Conservation (phyloP, 2,329 filamentous ascomycete genomes). For the Colletotrichum sansevieriae region DNA sequence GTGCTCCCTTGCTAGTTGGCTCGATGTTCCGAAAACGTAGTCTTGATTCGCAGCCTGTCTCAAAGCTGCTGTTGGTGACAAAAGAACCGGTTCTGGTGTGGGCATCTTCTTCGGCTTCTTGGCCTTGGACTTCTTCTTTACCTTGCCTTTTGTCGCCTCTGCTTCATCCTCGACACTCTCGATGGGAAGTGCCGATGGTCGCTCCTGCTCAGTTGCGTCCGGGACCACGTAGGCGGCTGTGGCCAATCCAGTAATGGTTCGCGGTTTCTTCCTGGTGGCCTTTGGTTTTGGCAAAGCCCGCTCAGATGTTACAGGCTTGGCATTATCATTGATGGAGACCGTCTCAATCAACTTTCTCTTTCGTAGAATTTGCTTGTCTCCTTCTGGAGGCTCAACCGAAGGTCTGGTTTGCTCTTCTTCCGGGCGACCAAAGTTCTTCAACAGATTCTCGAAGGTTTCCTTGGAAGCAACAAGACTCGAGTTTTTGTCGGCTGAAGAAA, state of each 20-base stretch:
- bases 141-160: conserved; percentile 50
- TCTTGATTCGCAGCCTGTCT: conserved; percentile 77
- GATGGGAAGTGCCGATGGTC: conserved; percentile 45
- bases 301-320: conserved; percentile 43
- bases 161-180: conserved; percentile 46
- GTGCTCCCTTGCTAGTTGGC: conserved; percentile 81
- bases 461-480: conserved; percentile 40
- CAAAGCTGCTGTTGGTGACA: conserved; percentile 78
- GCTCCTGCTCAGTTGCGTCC: conserved; percentile 50
- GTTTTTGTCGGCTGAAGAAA: conserved; percentile 45
- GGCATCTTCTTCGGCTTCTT: conserved; percentile 54
- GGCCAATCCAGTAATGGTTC: conserved; percentile 83
- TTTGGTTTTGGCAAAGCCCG: conserved; percentile 61
- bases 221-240: conserved; percentile 74
- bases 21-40: conserved; percentile 88
- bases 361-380: conserved; percentile 54
- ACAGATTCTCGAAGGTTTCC: conserved; percentile 59
- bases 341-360: conserved; percentile 71
- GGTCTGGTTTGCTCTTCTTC: conserved; percentile 43
- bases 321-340: conserved; percentile 53
- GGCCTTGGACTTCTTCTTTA: conserved; percentile 52
- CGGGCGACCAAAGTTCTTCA: conserved; percentile 57
- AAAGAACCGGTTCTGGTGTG: conserved; percentile 63
- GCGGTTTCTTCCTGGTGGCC: conserved; percentile 75
- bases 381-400: conserved; percentile 42